A percentile compares a stretch with the other conserved stretches of the same genome.
phyloP scores from a whole-genome alignment of 768 basidiomycete species.

The Termitomyces sp. region DNA sequence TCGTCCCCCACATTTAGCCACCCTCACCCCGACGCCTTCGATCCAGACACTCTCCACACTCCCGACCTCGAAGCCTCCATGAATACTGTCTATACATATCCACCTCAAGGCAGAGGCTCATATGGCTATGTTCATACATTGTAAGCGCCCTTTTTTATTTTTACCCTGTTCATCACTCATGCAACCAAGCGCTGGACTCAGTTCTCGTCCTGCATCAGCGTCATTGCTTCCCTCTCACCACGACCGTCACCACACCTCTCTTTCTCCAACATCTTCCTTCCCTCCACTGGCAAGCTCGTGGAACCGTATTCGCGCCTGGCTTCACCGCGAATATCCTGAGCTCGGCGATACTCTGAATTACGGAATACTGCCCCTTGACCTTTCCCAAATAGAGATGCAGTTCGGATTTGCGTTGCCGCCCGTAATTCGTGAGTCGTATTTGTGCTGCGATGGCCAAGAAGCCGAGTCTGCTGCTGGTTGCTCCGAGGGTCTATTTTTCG shows the following conservation, averaged over 20 bases:
- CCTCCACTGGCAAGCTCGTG: conserved; percentile 84
- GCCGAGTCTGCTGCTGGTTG: conserved; percentile 85
- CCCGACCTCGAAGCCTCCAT: conserved; percentile 45
- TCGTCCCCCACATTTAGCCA: conserved; percentile 56
- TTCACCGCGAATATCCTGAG: conserved; percentile 86
- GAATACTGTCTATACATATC: conserved; percentile 70
- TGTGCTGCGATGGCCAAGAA: conserved; percentile 90
- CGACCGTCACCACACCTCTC: conserved; percentile 42
- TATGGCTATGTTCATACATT: conserved; percentile 62
- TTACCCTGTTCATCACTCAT: conserved; percentile 12
- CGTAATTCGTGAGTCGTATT: conserved; percentile 88
- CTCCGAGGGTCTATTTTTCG: conserved; percentile 91
- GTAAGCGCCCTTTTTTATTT: conserved; percentile 30
- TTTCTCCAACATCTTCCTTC: conserved; percentile 46
- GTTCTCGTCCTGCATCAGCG: conserved; percentile 43
- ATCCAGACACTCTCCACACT: conserved; percentile 46
- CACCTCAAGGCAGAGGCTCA: conserved; percentile 55
- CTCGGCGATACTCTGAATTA: conserved; percentile 94
- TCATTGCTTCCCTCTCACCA: conserved; percentile 71
- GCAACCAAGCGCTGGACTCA: conserved; percentile 30
- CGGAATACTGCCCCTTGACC: conserved; percentile 77
- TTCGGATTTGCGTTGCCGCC: conserved; percentile 83
- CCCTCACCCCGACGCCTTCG: conserved; percentile 56
- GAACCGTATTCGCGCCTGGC: conserved; percentile 80
- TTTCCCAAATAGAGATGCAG: conserved; percentile 79